Evolutionary conservation across 192 early-diverging fungal species (phyloP).

Genomic region (Backusella australiensis): DNA sequence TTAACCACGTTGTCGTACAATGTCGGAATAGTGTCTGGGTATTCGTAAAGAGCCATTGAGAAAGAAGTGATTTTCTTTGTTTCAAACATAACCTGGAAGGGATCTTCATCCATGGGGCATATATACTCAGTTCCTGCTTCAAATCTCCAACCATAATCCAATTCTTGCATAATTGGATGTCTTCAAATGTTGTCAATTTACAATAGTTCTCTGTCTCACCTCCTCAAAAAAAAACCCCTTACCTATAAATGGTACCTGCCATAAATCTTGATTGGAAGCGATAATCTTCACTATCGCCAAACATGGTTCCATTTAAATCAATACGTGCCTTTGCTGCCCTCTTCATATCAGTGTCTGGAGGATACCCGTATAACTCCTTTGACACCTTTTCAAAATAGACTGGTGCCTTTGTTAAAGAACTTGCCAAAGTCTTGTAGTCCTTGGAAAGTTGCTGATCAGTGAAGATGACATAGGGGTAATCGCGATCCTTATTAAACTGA

Average conservation of each 20-base stretch:
- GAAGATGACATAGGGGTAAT: conserved; percentile 39
- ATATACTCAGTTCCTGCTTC: conserved; percentile 51
- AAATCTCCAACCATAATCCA: conserved; percentile 61
- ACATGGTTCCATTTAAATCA: conserved; percentile 32
- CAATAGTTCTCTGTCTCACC: background rate
- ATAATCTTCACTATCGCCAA: conserved; percentile 38
- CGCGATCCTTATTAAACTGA: conserved; percentile 22
- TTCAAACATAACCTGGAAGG: conserved; percentile 54
- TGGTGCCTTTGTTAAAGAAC: conserved; percentile 14
- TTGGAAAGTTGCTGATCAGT: conserved; percentile 26
- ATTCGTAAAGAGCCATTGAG: conserved; percentile 51
- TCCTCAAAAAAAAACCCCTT: conserved; percentile 24
- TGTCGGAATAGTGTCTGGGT: conserved; percentile 46
- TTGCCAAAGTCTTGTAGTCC: conserved; percentile 31
- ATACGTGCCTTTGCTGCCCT: conserved; percentile 27
- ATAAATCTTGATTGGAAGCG: conserved; percentile 55
- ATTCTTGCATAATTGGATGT: conserved; percentile 48
- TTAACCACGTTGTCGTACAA: conserved; percentile 44
- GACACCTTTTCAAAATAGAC: conserved; percentile 29
- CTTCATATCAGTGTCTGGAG: conserved; percentile 17
- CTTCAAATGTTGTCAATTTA: conserved; percentile 30
- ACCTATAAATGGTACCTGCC: conserved; percentile 36
- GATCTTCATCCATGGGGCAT: conserved; percentile 52
- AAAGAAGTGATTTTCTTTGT: conserved; percentile 49
- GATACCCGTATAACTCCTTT: conserved; percentile 23